Base-by-base conservation (phyloP, 2,329 filamentous ascomycete species). In the Paraconiothyrium brasiliense region DNA sequence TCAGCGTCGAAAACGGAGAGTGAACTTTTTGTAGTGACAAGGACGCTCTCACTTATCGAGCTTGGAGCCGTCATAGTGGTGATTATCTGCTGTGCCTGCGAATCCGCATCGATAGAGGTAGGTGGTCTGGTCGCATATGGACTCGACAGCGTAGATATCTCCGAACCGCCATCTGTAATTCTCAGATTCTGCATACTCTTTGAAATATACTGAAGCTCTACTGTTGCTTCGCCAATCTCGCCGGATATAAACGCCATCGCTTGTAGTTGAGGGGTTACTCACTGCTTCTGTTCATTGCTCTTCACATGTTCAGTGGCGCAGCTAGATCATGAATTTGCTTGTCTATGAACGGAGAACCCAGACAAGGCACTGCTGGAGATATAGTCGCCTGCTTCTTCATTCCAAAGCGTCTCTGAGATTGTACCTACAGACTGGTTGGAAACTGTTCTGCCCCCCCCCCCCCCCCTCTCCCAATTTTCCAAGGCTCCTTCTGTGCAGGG, bases 181-280 rank as follows among this genome's bases (percentile, higher is more conserved):
- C 22, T 24, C 50, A 41, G 43, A 16, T 32, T 41, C 37, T 54
- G 20, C 35, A 54, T 54, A 11, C 50, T 22, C 4, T 43, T 54
- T n/a, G 22, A 43, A 22, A 41, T 54, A 11, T 41, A 35, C 22
- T 54, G 50, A 10, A 54, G 35, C 16, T 54, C 22, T 11, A 13
- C 22, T 13, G 37, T 54, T 22, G 24, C 24, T 3, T 24, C 30
- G 2, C 9, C 13, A 16, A 30, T 30, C 41, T 34, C 22, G 13
- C 27, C 14, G 32, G 13, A 2, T 4, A 1, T 32, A 11, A 11
- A 13, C 4, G 35, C 4, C 14, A 16, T 16, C 6, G 39, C 39
- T 41, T n/a, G 16, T 16, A 41, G 35, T 37, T 14, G 16, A n/a
- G 13, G 14, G n/a, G 14, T n/a, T 8, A 41, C 5, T 2, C 13